Evolutionary conservation across 306 rosid genomes (phyloP), one percentile per base, ranked within the genome.

Genomic region (Dryas alaskensis): DNA sequence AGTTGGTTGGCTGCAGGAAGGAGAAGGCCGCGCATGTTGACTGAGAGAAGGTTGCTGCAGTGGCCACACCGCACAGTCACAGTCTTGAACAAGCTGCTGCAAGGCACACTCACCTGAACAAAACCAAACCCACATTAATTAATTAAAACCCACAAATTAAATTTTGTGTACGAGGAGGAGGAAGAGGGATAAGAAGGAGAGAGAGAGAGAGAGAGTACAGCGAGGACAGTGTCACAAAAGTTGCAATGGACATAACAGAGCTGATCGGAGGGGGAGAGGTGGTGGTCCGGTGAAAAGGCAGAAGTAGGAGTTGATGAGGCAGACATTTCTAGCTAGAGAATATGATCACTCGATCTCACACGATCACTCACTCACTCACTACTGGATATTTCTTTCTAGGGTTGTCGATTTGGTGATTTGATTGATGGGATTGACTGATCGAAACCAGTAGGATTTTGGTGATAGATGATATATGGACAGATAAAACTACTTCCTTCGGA

Each of bases 211-310:
- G 55, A 53, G 12, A 19, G 46, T 77, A 94, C 99, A 74, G 96
- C 99, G 67, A 94, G 90, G 81, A 92, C 90, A 63, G 99, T 94
- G 87, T 94, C 96, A 52, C 99, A 94, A 81, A 89, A 88, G 80
- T 86, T 85, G 95, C 99, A 94, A 81, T 92, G 97, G 59, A 94
- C 99, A 80, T 94, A 94, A 40, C 99, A 94, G 69, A 94, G 96
- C 79, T 92, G 96, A 84, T 94, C 99, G 82, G 96, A 86, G 76
- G 96, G 84, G 72, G 94, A 85, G 85, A 87, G 87, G 77, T 81
- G 88, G 57, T 89, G 91, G 82, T 92, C 89, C 86, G 89, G 89
- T 79, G 96, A 86, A 77, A 86, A 85, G 82, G 87, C 81, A 76
- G 88, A 49, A 62, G 97, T 82, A 37, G 95, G 84, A 65, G 92